A percentile compares a stretch with the other conserved stretches of the same genome.
Conservation (phyloP, 1,284 basidiomycete species). For the Ganoderma sinense region DNA sequence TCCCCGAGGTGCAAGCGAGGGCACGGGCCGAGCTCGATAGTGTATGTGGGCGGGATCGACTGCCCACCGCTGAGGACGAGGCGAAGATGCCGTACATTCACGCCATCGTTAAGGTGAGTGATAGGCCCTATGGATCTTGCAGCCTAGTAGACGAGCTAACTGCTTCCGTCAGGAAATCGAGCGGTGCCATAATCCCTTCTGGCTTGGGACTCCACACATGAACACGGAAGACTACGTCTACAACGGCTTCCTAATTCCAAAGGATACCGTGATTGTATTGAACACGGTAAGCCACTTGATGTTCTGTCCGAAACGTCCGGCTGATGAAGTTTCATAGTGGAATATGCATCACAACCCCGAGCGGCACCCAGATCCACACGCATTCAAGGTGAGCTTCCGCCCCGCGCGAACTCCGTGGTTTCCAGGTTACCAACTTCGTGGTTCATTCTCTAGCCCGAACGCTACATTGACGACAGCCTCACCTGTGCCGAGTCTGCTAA, state of each 20-base stretch:
- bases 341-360: background rate
- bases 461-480: slow-evolving; percentile 18
- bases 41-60: slow-evolving; percentile 25
- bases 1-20: slow-evolving; percentile 29
- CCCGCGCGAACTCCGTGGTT: background rate
- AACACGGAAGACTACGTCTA: slow-evolving; percentile 31
- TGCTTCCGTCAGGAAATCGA: slow-evolving; percentile 19
- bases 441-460: background rate
- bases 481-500: slow-evolving; percentile 30
- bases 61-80: slow-evolving; percentile 23
- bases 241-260: slow-evolving; percentile 31
- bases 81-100: background rate
- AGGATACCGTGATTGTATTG: slow-evolving; percentile 30
- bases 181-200: slow-evolving; percentile 48
- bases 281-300: slow-evolving; percentile 17
- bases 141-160: too few relatives aligned
- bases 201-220: slow-evolving; percentile 38
- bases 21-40: slow-evolving; percentile 25
- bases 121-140: too few relatives aligned
- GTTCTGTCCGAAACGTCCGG: background rate
- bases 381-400: background rate
- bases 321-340: background rate
- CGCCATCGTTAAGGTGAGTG: background rate
- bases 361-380: background rate
- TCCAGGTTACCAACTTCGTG: background rate